Conservation (phyloP, 495 filamentous ascomycete species). For the Neurospora pannonica region DNA sequence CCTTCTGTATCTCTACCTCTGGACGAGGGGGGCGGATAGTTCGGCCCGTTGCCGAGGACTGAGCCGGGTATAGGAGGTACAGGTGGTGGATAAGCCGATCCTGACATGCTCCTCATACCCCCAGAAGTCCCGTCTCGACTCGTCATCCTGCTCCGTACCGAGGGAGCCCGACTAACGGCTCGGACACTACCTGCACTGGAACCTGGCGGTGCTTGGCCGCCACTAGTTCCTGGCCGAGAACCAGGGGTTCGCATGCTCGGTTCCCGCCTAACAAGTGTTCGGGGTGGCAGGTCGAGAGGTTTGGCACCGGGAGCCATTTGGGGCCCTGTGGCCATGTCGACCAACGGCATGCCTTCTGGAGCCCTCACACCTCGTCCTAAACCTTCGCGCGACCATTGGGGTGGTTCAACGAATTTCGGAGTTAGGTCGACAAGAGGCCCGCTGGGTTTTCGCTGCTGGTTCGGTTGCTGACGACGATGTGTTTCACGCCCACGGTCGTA, state of each 20-base stretch:
- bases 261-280: not conserved
- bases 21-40: not conserved
- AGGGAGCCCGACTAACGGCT: not conserved
- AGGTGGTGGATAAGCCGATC: not conserved
- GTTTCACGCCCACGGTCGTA: not conserved
- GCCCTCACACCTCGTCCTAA: conserved; percentile 61
- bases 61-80: not conserved
- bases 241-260: not conserved
- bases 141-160: not conserved
- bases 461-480: conserved; percentile 14
- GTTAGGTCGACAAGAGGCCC: conserved; percentile 62
- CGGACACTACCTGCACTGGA: not conserved
- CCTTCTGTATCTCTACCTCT: not conserved
- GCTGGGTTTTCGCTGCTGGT: conserved; percentile 32
- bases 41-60: not conserved
- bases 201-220: not conserved
- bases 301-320: not conserved
- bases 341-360: conserved; percentile 48
- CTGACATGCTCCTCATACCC: not conserved
- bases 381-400: conserved; percentile 50
- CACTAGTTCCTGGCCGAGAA: not conserved
- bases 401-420: conserved; percentile 62
- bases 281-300: not conserved
- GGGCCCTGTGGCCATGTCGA: conserved; percentile 42
- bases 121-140: not conserved